Evolutionary conservation across 768 basidiomycete species (phyloP).

Genomic region (Boletellus sp.): DNA sequence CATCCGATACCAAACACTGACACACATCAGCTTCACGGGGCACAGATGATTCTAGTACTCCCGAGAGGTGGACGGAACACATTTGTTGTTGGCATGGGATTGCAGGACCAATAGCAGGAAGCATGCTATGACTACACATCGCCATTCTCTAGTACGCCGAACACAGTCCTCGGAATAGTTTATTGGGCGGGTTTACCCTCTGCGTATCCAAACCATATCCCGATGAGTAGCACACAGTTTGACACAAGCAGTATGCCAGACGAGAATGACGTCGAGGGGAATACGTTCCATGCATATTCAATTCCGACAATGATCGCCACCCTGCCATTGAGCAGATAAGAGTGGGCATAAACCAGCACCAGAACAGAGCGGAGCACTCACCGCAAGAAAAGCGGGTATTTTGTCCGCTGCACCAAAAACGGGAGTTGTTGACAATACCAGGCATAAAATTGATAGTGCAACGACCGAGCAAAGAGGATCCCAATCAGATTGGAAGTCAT

Average conservation of each 20-base stretch:
- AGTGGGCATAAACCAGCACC: not conserved
- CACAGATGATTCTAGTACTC: slow-evolving; percentile 73
- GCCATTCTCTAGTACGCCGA: not conserved
- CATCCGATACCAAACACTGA: slow-evolving; percentile 57
- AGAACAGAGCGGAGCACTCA: slow-evolving; percentile 32
- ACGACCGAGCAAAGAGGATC: slow-evolving; percentile 84
- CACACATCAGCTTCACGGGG: slow-evolving; percentile 82
- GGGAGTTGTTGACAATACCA: slow-evolving; percentile 96
- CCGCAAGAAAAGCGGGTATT: slow-evolving; percentile 60
- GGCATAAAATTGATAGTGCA: slow-evolving; percentile 98
- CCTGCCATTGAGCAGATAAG: slow-evolving; percentile 36
- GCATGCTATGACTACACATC: slow-evolving; percentile 1
- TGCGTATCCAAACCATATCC: slow-evolving; percentile 51
- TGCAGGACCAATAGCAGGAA: slow-evolving; percentile 16
- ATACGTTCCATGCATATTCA: slow-evolving; percentile 88
- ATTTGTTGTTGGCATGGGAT: slow-evolving; percentile 74
- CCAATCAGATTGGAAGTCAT: slow-evolving; percentile 93
- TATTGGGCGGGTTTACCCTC: slow-evolving; percentile 30
- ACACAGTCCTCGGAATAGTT: not conserved
- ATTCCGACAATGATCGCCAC: slow-evolving; percentile 55
- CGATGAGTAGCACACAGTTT: slow-evolving; percentile 50
- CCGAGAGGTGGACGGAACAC: slow-evolving; percentile 82
- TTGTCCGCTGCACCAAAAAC: slow-evolving; percentile 73
- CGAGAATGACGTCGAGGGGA: slow-evolving; percentile 70
- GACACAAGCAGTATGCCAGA: slow-evolving; percentile 53